phyloP scores from a whole-genome alignment of 2,329 filamentous ascomycete species.

The Fusarium vanettenii region DNA sequence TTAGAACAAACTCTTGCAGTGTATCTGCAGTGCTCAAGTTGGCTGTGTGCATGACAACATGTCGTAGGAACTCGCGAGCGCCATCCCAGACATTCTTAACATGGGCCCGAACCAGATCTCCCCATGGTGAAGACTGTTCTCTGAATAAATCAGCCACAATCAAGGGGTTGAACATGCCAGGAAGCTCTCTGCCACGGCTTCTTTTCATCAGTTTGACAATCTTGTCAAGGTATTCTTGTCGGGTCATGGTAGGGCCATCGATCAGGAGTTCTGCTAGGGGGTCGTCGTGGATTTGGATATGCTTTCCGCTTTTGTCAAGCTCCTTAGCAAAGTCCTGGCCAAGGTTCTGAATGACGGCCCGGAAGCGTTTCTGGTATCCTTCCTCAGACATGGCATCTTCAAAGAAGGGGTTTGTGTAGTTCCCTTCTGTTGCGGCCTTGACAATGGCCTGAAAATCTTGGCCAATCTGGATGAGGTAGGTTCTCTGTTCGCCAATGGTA shows the following conservation, averaged over 20 bases:
- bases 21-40: conserved; percentile 18
- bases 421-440: conserved; percentile 60
- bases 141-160: conserved; percentile 69
- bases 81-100: conserved; percentile 26
- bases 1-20: conserved; percentile 27
- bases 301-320: conserved; percentile 57
- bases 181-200: conserved; percentile 62
- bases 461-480: conserved; percentile 60
- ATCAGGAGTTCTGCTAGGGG: conserved; percentile 3
- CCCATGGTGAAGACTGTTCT: conserved; percentile 69
- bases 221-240: conserved; percentile 32
- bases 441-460: conserved; percentile 57
- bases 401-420: conserved; percentile 65
- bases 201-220: conserved; percentile 37
- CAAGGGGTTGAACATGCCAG: conserved; percentile 70
- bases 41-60: conserved; percentile 23
- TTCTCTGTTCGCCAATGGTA: conserved; percentile 59
- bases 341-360: conserved; percentile 64
- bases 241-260: not conserved
- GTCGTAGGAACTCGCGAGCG: conserved; percentile 9
- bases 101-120: conserved; percentile 51
- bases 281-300: conserved; percentile 43
- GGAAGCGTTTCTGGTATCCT: conserved; percentile 58
- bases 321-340: conserved; percentile 58
- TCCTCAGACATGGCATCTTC: conserved; percentile 43